Evolutionary conservation across 805 yeast species (phyloP).

Genomic region (Nakazawaea populi): DNA sequence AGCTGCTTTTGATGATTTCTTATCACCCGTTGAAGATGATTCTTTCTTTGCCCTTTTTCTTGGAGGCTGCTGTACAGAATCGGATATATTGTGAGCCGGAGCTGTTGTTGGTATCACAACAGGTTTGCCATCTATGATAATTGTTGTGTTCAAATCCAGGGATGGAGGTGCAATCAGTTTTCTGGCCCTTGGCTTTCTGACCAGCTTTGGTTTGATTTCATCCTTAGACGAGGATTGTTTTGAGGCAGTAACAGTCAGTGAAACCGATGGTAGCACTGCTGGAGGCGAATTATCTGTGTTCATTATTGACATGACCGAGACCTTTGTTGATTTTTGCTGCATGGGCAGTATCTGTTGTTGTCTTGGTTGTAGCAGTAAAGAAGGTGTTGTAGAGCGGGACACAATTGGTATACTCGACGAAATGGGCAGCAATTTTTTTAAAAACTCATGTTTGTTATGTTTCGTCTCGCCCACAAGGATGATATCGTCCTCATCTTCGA

Average conservation of each 20-base stretch:
- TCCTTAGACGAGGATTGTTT: background rate
- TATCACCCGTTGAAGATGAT: background rate
- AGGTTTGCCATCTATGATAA: conserved; percentile 10
- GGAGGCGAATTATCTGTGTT: background rate
- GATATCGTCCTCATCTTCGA: conserved; percentile 4
- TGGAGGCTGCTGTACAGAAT: background rate
- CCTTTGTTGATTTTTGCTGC: conserved; percentile 5
- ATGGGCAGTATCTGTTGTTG: background rate
- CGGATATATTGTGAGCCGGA: background rate
- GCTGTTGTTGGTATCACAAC: conserved; percentile 2
- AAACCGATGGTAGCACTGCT: background rate
- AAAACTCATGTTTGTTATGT: conserved; percentile 1
- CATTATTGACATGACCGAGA: conserved; percentile 10
- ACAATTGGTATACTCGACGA: background rate
- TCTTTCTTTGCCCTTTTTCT: conserved; percentile 6
- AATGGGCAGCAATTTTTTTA: background rate
- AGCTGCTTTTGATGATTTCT: background rate
- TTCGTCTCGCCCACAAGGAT: background rate
- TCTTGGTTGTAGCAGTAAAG: background rate
- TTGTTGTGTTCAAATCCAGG: conserved; percentile 4
- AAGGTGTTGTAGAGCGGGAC: background rate
- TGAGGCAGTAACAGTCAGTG: background rate
- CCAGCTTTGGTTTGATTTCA: conserved; percentile 1
- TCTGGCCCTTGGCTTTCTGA: conserved; percentile 9
- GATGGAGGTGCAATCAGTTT: background rate